phyloP scores from a whole-genome alignment of 441 rosid genomes.

The Gossypium davidsonii region DNA sequence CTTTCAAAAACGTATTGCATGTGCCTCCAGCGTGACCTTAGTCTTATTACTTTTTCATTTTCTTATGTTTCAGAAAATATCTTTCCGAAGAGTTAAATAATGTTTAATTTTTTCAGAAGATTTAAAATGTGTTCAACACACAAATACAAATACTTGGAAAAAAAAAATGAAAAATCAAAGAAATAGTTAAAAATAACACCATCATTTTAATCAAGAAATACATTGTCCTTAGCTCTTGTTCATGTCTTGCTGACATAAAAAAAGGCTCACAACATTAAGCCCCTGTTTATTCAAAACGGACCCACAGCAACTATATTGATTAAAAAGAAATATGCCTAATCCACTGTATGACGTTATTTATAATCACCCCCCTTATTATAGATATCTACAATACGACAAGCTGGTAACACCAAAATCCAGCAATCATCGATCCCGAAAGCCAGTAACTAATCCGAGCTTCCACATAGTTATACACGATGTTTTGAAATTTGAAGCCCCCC shows the following conservation, averaged over 20 bases:
- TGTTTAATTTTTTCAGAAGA: background rate
- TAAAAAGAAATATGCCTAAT: slow-evolving; percentile 24
- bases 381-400: slow-evolving; percentile 31
- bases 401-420: slow-evolving; percentile 16
- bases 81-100: too few species aligned
- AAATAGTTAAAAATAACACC: background rate
- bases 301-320: background rate
- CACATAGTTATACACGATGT: slow-evolving; percentile 13
- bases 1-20: too few species aligned
- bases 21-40: too few species aligned
- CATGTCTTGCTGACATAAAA: background rate
- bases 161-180: background rate
- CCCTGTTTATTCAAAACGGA: slow-evolving; percentile 17
- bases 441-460: slow-evolving; percentile 6
- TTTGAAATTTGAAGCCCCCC: background rate
- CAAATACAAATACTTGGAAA: too few species aligned
- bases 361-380: slow-evolving; percentile 13
- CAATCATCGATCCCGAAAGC: slow-evolving; percentile 12
- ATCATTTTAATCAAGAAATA: background rate
- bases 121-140: background rate
- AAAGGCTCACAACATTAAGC: background rate
- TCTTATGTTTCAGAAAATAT: too few species aligned
- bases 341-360: slow-evolving; percentile 8
- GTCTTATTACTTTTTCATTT: too few species aligned
- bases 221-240: slow-evolving; percentile 10